Evolutionary conservation across 1,284 basidiomycete species (phyloP).

Genomic region (Bjerkandera adusta): DNA sequence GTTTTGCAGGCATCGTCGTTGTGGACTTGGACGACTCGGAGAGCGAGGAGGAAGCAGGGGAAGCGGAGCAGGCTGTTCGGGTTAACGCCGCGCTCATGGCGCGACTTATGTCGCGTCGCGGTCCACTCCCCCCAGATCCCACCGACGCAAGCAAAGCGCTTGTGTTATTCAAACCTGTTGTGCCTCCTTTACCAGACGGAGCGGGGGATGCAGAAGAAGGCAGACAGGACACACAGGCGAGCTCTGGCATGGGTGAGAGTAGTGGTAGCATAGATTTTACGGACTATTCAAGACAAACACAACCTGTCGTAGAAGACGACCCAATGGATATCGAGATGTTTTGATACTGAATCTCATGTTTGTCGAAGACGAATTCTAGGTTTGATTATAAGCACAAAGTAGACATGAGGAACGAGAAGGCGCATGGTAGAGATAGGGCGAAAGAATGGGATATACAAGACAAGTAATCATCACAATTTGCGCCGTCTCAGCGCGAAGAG

Average conservation of each 20-base stretch:
- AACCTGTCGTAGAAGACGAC: constrained; percentile 36
- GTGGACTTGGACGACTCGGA: constrained; percentile 59
- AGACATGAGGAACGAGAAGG: neutral
- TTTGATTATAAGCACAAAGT: constrained; percentile 1
- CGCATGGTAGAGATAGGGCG: constrained; percentile 1
- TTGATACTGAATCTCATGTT: constrained; percentile 23
- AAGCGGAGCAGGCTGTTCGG: constrained; percentile 24
- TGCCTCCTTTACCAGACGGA: constrained; percentile 23
- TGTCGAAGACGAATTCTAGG: neutral
- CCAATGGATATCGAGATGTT: constrained; percentile 57
- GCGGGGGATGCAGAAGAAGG: constrained; percentile 15
- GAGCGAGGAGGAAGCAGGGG: constrained; percentile 29
- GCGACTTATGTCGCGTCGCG: constrained; percentile 25
- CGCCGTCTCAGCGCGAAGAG: neutral
- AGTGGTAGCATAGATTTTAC: too few relatives aligned
- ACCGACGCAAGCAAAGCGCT: constrained; percentile 45
- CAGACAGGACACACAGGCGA: constrained; percentile 4
- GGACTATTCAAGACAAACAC: constrained; percentile 11
- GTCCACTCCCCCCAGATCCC: constrained; percentile 16
- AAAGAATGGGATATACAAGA: neutral
- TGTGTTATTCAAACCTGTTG: constrained; percentile 53
- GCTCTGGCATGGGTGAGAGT: constrained; percentile 9
- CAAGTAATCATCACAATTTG: neutral
- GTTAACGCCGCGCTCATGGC: constrained; percentile 49
- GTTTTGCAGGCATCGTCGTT: constrained; percentile 50